Base-by-base conservation (phyloP, 805 yeast species). In the Ogataea ganodermae region DNA sequence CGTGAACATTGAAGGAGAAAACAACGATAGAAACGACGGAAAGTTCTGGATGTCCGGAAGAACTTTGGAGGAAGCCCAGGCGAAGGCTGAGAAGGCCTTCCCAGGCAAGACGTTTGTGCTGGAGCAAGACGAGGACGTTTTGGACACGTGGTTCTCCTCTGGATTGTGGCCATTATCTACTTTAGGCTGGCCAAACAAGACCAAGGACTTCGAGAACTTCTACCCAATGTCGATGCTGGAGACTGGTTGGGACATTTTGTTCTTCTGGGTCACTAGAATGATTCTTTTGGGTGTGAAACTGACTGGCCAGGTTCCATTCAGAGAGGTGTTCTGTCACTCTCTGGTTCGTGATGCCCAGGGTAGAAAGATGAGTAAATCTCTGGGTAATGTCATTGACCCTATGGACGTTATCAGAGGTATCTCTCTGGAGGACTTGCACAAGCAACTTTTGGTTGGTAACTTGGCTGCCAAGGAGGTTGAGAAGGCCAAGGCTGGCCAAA, bases 241-340 rank as follows among this genome's bases (percentile, higher is more conserved):
- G 73, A 94, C 99, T 43, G 99, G 99, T 60, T 94, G 99, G 99
- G 99, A 92, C 75, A 92, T 92, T 66, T 76, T 94, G 65, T 94
- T 94, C 81, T 94, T 94, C 86, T 94, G 99, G 99, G 98, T 94
- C 44, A 79, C 94, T 23, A 83, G 99, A 73, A 94, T 94, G 99
- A 85, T 92, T 55, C 78, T 92, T 73, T 74, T 94, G 64, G 94
- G 96, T 53, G 68, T 90, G 60, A 91, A 92, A 71, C 76, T 92
- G 68, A 89, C 96, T 21, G 97, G 97, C 43, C 73, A 83, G 49
- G 81, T 89, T 57, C 99, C 99, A 51, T 94, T 94, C 79, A 84
- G 80, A 58, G 98, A 94, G 71, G 98, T 94, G 14, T 94, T 89
- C 82, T 92, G 98, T 72, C 99, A 94, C 70, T 91, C 99, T 14